phyloP scores from a whole-genome alignment of 805 yeast genomes.

The Wickerhamomyces chaumierensis region DNA sequence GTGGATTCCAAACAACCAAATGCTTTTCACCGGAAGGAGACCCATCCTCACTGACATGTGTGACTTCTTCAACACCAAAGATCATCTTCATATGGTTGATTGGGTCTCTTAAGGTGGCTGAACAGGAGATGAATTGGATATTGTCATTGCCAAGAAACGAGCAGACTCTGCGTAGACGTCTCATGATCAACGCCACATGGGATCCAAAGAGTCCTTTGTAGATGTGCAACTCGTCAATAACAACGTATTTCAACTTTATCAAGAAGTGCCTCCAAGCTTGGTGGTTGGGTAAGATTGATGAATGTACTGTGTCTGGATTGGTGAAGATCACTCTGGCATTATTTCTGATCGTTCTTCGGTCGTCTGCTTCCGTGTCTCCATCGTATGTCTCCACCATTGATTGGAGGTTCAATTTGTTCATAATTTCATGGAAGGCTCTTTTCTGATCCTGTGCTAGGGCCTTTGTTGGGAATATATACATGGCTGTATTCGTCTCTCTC shows the following conservation, averaged over 20 bases:
- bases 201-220: slow-evolving; percentile 90
- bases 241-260: slow-evolving; percentile 53
- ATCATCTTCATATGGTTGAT: slow-evolving; percentile 56
- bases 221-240: slow-evolving; percentile 77
- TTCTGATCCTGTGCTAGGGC: slow-evolving; percentile 97
- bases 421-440: slow-evolving; percentile 55
- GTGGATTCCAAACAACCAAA: slow-evolving; percentile 79
- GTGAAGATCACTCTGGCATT: slow-evolving; percentile 77
- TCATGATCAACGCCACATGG: slow-evolving; percentile 77
- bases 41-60: slow-evolving; percentile 68
- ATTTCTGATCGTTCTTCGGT: slow-evolving; percentile 42
- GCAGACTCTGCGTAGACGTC: slow-evolving; percentile 65
- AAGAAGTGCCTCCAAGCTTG: slow-evolving; percentile 65
- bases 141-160: slow-evolving; percentile 36
- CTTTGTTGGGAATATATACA: slow-evolving; percentile 92
- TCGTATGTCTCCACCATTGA: slow-evolving; percentile 73
- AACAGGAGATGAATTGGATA: slow-evolving; percentile 72
- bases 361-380: slow-evolving; percentile 72
- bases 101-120: slow-evolving; percentile 84
- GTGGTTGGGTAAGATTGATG: slow-evolving; percentile 72
- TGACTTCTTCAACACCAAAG: slow-evolving; percentile 55
- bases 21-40: slow-evolving; percentile 77
- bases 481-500: slow-evolving; percentile 43
- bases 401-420: slow-evolving; percentile 36
- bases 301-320: slow-evolving; percentile 90